Percentiles rank a stretch among this genome's conserved stretches.
These are phyloP conservation scores for Remersonia thermophila DNA, from an alignment of 2,329 filamentous ascomycete genomes.

Conservation along the genomic window DNA sequence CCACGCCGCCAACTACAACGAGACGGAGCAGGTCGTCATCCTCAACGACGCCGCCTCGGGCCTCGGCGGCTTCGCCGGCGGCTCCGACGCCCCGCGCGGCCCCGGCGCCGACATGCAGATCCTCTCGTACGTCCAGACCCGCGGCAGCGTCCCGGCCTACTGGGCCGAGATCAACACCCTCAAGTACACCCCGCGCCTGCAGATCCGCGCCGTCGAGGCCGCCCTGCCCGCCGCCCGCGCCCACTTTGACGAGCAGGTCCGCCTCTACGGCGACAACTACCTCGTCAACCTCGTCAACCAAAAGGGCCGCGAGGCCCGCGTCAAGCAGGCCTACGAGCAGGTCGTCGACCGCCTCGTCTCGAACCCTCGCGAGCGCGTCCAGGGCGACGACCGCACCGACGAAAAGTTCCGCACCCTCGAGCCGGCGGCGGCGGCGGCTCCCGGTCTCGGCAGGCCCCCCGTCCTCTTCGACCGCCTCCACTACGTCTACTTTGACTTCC, in stretches of 20 bases:
- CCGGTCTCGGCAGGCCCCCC: conserved; percentile 21
- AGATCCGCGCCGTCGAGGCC: conserved; percentile 73
- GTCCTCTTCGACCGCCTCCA: conserved; percentile 68
- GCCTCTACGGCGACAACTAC: conserved; percentile 90
- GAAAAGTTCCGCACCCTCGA: conserved; percentile 79
- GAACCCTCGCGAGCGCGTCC: conserved; percentile 51
- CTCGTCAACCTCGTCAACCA: conserved; percentile 96
- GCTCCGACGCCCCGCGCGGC: conserved; percentile 57
- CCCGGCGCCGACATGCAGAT: conserved; percentile 70
- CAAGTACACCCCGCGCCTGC: conserved; percentile 79
- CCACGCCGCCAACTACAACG: conserved; percentile 97
- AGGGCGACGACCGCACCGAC: conserved; percentile 54
- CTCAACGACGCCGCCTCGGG: conserved; percentile 70
- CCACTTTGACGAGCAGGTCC: conserved; percentile 90
- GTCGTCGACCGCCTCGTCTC: conserved; percentile 67
- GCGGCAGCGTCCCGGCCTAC: conserved; percentile 88
- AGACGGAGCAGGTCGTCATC: conserved; percentile 87
- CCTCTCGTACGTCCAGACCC: conserved; percentile 88
- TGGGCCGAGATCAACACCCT: conserved; percentile 95
- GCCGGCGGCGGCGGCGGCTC: conserved; percentile 34
- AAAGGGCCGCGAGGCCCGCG: conserved; percentile 74
- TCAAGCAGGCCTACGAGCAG: conserved; percentile 91
- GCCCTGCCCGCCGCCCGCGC: conserved; percentile 66
- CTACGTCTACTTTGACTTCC: conserved; percentile 98
- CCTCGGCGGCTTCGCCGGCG: conserved; percentile 68